phyloP scores from a whole-genome alignment of 495 filamentous ascomycete species.

The Penicillium dipodomyicola region DNA sequence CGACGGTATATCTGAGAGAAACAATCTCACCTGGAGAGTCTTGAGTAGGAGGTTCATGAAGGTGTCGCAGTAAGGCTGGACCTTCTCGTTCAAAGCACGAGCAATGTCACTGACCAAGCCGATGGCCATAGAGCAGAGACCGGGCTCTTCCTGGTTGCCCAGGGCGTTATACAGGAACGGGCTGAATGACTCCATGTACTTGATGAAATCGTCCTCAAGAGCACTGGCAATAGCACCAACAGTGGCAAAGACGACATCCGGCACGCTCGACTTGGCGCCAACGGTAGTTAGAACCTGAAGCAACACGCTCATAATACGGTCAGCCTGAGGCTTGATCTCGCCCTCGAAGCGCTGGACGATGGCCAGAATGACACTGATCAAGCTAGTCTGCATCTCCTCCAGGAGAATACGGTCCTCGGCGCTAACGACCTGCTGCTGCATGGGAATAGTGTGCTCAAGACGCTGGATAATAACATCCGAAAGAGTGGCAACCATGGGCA shows the following conservation, averaged over 20 bases:
- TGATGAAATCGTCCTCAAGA: conserved; percentile 85
- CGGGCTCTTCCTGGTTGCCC: conserved; percentile 90
- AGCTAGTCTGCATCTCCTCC: conserved; percentile 96
- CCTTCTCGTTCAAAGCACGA: conserved; percentile 81
- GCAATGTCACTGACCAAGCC: conserved; percentile 95
- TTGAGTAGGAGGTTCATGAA: conserved; percentile 97
- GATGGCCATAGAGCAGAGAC: conserved; percentile 94
- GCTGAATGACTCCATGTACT: conserved; percentile 94
- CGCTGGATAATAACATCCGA: conserved; percentile 84
- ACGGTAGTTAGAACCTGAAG: conserved; percentile 76
- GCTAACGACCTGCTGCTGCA: conserved; percentile 92
- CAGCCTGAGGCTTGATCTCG: conserved; percentile 85
- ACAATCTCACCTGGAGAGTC: conserved; percentile 70
- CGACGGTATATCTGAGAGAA: neutral
- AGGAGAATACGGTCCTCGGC: conserved; percentile 91
- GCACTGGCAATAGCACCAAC: conserved; percentile 83
- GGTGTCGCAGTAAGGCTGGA: conserved; percentile 89
- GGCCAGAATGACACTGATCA: conserved; percentile 83
- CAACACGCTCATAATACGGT: conserved; percentile 87
- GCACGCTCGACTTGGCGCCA: conserved; percentile 86
- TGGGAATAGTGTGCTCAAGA: conserved; percentile 83
- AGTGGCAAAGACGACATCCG: conserved; percentile 86
- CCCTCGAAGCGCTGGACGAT: conserved; percentile 90
- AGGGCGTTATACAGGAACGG: conserved; percentile 91
- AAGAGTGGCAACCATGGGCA: conserved; percentile 73